These are phyloP conservation scores for Corchorus capsularis DNA, from an alignment of 345 rosid genomes.

Conservation along the genomic window DNA sequence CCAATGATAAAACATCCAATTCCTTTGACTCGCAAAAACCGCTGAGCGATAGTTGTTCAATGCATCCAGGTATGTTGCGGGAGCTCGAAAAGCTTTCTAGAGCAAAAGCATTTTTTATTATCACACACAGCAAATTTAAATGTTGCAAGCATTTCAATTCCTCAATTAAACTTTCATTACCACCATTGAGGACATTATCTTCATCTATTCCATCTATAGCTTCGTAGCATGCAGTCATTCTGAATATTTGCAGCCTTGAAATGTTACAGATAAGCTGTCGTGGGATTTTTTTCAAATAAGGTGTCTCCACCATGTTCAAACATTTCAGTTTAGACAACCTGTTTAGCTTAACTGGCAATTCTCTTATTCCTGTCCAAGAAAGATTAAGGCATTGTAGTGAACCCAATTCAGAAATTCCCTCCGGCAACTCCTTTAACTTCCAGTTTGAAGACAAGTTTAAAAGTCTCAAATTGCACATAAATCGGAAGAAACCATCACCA, in stretches of 20 bases:
- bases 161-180: not conserved
- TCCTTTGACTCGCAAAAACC: not conserved
- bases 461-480: no score
- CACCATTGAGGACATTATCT: not conserved
- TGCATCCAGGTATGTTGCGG: not conserved
- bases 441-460: not conserved
- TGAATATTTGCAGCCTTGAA: no score
- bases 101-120: not conserved
- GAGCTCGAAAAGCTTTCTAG: not conserved
- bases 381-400: constrained; percentile 7
- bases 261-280: no score
- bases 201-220: no score
- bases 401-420: constrained; percentile 2
- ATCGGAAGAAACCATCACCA: no score
- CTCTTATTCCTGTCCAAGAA: not conserved
- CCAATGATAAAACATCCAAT: not conserved
- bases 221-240: no score
- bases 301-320: no score
- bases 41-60: not conserved
- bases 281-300: no score
- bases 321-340: no score
- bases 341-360: no score
- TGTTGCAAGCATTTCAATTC: not conserved
- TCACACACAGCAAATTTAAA: not conserved
- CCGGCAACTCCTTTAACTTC: not conserved